Base-by-base conservation (phyloP, 1,139 yeast species). In the Spencermartinsiella ligniputridi region DNA sequence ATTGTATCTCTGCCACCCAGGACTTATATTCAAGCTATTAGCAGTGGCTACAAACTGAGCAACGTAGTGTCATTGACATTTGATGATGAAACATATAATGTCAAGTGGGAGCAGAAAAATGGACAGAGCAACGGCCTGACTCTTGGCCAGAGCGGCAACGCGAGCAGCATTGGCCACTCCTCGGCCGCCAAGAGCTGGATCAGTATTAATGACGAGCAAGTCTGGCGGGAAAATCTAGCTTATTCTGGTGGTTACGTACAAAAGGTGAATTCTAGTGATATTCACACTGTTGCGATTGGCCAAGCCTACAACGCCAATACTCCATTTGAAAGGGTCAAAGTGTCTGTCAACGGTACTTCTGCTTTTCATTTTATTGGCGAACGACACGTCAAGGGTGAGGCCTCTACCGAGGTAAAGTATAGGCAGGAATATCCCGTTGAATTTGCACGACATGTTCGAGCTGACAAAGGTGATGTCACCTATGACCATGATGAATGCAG, bases 301-400 rank as follows among this genome's bases (percentile, higher is more conserved):
- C 44, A 48, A 3, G 40, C 46, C 20, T 34, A 40, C 27, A 13
- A 39, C 18, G 33, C 38, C 8, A 15, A 20, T 11, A 43, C 42
- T 13, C 22, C 43, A 8, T 19, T 30, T 25, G 37, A 25, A 13
- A 9, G 32, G 4, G 36, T 47, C 18, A 20, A 34, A 27, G 43
- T 45, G n/a, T 45, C 42, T 11, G 52, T 49, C 25, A 46, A 45
- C 24, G 54, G 52, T 16, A 34, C 47, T 8, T 45, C 55, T 2
- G 20, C 38, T 6, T 47, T 47, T 35, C 37, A 38, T 20, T 47
- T 47, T 24, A 42, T 45, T 8, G 50, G 45, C 4, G 48, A 48
- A 3, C 32, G 50, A 16, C 45, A 42, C 17, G 50, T 47, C 21
- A 29, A 13, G 19, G 50, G 50, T 3, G 36, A 35, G 22, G 50